These are phyloP conservation scores for Naegleria fowleri DNA, from an alignment of 208 protist species.

Conservation along the genomic window DNA sequence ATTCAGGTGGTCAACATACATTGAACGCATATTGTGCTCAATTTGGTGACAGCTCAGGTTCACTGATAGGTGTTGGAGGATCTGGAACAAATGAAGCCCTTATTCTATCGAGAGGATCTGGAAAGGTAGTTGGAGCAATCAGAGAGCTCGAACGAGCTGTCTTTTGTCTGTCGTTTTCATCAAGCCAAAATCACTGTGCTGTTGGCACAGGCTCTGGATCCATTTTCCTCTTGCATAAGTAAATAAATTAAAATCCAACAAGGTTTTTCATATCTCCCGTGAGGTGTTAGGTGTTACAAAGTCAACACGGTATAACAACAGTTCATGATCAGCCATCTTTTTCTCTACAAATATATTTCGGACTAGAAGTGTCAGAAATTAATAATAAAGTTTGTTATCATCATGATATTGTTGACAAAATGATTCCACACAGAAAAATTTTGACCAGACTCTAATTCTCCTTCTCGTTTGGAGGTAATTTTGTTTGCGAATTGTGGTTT, in stretches of 20 bases:
- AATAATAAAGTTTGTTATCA: not conserved
- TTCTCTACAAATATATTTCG: not conserved
- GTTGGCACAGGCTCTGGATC: not conserved
- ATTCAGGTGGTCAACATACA: not conserved
- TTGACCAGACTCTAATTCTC: no score
- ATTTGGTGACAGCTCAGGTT: not conserved
- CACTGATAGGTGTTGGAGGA: not conserved
- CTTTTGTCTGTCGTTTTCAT: not conserved
- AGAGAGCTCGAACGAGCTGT: slow-evolving; percentile 5
- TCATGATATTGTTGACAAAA: no score
- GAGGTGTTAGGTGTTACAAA: no score
- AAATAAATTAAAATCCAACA: not conserved
- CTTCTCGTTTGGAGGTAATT: no score
- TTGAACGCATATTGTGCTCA: not conserved
- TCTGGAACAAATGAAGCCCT: not conserved
- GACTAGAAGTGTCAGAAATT: slow-evolving; percentile 14
- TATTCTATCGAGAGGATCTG: not conserved
- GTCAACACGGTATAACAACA: no score
- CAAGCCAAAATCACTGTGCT: not conserved
- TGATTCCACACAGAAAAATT: no score
- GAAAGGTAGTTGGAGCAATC: not conserved
- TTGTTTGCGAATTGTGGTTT: no score
- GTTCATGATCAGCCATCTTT: not conserved
- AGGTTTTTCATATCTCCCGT: no score
- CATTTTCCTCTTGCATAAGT: not conserved